Evolutionary conservation across 768 basidiomycete species (phyloP).

Genomic region (Rhodotorula taiwanensis): DNA sequence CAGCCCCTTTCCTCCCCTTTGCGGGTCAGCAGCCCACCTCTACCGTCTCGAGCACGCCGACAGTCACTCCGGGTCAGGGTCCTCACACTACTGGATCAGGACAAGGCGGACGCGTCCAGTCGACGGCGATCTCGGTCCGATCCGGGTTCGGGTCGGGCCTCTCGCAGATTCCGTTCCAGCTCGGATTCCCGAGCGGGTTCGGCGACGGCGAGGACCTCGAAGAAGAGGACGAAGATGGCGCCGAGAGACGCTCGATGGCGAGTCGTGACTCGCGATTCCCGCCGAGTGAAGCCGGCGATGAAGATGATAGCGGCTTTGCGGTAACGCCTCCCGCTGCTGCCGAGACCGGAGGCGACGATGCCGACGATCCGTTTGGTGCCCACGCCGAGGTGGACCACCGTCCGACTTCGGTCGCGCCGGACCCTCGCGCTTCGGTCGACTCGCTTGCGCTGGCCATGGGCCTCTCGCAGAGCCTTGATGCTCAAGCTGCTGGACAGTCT

Average conservation of each 20-base stretch:
- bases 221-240: background rate
- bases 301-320: background rate
- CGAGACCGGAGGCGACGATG: background rate
- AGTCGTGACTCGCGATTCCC: slow-evolving; percentile 8
- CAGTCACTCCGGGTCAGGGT: background rate
- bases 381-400: background rate
- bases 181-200: slow-evolving; percentile 35
- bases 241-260: slow-evolving; percentile 5
- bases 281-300: background rate
- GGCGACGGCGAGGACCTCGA: background rate
- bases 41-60: background rate
- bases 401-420: background rate
- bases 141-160: slow-evolving; percentile 38
- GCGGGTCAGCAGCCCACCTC: slow-evolving; percentile 28
- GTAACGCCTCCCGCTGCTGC: background rate
- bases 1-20: slow-evolving; percentile 37
- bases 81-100: too few species aligned
- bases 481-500: background rate
- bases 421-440: slow-evolving; percentile 26
- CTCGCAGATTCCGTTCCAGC: slow-evolving; percentile 40
- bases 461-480: slow-evolving; percentile 18
- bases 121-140: slow-evolving; percentile 26
- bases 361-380: slow-evolving; percentile 1
- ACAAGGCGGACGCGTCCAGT: slow-evolving; percentile 11
- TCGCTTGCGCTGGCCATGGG: slow-evolving; percentile 22